Evolutionary conservation across 208 protist genomes (phyloP).

Genomic region (Leptomonas seymouri): DNA sequence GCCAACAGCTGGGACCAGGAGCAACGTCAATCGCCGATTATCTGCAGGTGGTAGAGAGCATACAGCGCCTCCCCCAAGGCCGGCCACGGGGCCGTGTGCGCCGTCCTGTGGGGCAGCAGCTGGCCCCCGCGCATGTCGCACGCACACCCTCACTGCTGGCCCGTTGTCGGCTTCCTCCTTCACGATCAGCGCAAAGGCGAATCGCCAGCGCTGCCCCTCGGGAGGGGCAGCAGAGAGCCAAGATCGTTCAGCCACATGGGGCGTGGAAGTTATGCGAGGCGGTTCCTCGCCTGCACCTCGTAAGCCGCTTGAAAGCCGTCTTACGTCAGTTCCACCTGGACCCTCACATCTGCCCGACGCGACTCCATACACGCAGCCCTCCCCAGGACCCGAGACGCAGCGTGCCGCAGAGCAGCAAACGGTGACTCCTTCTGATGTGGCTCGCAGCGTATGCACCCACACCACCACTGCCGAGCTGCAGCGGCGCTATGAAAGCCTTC

Average conservation of each 20-base stretch:
- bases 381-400: not conserved
- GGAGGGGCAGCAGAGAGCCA: not conserved
- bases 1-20: too few relatives aligned
- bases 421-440: too few relatives aligned
- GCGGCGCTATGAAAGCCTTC: constrained; percentile 30
- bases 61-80: too few relatives aligned
- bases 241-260: too few relatives aligned
- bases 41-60: too few relatives aligned
- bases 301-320: too few relatives aligned
- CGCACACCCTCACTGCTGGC: constrained; percentile 3
- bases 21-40: too few relatives aligned
- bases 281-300: constrained; percentile 16
- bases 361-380: too few relatives aligned
- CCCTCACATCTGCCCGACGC: too few relatives aligned
- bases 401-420: too few relatives aligned
- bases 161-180: not conserved
- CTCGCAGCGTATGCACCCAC: not conserved
- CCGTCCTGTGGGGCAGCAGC: not conserved
- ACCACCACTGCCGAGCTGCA: constrained; percentile 19
- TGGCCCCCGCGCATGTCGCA: not conserved
- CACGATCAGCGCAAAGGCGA: not conserved
- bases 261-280: too few relatives aligned
- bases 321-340: too few relatives aligned
- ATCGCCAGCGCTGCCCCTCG: not conserved
- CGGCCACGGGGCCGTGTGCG: constrained; percentile 2